Evolutionary conservation across 306 rosid species (phyloP), one percentile per base, ranked within the genome.

Genomic region (Parietaria judaica): DNA sequence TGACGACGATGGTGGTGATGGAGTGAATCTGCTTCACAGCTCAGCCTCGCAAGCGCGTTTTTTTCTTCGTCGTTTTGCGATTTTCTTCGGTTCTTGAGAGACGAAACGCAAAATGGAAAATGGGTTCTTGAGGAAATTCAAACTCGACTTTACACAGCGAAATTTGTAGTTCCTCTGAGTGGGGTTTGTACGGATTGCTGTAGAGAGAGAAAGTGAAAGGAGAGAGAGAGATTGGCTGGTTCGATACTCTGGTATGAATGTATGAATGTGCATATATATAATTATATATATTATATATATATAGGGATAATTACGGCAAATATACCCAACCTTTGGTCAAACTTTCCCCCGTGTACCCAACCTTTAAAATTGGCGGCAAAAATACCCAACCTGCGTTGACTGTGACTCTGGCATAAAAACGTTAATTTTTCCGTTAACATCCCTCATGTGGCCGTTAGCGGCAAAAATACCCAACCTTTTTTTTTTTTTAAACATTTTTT

Each of bases 41-140:
- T 41, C 53, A 55, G 23, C 36, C 39, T 16, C 14, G 60, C 81
- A 53, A 60, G 48, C 95, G 88, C 91, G 91, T 15, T 81, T 79
- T 23, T 69, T 56, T 37, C 83, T 57, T 43, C 83, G 88, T 77
- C 73, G 79, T 66, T 62, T 75, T 60, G 65, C 58, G 59, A 48
- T 35, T 56, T 41, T 14, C 49, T n/a, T 3, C 37, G 5, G 3
- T 15, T 49, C 13, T 49, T 49, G 0, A 6, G 23, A 57, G 39
- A 41, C 35, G 8, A 37, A 58, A 58, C 31, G 0, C 11, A 61
- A 51, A 39, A 54, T 23, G 51, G 36, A 35, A 54, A 8, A 41
- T 50, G 36, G 68, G 67, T 61, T 56, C 35, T 16, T 3, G 54
- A 66, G 61, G 11, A 56, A 9, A 17, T 7, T n/a, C 7, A 39